A percentile compares a stretch with the other conserved stretches of the same genome.
Conservation (phyloP, 83 land plant species). For the Isoetes engelmannii region DNA sequence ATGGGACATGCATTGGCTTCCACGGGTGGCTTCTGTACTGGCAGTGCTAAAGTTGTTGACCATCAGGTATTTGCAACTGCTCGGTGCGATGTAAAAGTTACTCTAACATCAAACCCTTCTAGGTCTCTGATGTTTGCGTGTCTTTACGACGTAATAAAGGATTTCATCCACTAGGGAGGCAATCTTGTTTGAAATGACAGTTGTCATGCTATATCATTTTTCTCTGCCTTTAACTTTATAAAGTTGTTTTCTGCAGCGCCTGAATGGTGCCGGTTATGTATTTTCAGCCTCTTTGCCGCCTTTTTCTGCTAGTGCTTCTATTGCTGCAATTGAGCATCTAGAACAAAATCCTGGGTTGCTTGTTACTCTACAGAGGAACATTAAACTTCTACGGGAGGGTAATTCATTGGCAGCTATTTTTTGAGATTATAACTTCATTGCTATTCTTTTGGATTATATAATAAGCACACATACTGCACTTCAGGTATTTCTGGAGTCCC, state of each 20-base stretch:
- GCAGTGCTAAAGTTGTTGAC: constrained; percentile 82
- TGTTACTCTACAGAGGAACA: constrained; percentile 47
- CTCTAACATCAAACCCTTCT: no score
- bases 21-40: constrained; percentile 95
- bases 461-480: background rate
- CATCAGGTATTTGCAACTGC: constrained; percentile 57
- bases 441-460: background rate
- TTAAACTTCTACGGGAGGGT: constrained; percentile 54
- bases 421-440: background rate
- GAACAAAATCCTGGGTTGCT: constrained; percentile 59
- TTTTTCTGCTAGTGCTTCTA: constrained; percentile 76
- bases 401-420: background rate
- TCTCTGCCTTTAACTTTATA: no score
- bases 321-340: constrained; percentile 76
- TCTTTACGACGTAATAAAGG: no score
- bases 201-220: no score
- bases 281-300: constrained; percentile 93
- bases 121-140: no score
- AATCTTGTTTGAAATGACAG: no score
- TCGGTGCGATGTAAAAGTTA: no score
- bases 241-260: constrained; percentile 46
- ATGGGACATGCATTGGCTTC: constrained; percentile 95
- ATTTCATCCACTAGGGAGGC: no score
- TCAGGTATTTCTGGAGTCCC: constrained; percentile 61
- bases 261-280: constrained; percentile 82